Evolutionary conservation across 139 green algal species (phyloP), one percentile per base, ranked within the genome.

Genomic region (Tetratostichococcus sp.): DNA sequence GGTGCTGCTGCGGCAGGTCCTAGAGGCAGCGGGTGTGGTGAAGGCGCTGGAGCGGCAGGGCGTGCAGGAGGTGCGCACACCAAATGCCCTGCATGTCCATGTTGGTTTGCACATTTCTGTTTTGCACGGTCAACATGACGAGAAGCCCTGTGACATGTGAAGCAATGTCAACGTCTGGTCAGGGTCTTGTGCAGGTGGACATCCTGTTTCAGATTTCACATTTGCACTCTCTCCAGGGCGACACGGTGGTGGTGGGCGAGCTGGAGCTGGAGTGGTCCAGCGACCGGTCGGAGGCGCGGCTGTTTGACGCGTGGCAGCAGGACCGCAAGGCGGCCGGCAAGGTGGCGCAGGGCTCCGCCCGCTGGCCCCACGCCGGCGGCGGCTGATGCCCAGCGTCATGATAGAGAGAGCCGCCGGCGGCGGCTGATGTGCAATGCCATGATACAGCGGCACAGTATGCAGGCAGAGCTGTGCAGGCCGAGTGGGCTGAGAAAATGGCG

Each of bases 241-340:
- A 97, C 76, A 92, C 86, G 1, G 92, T 97, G 16, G 78, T 90
- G 14, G 85, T 97, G 23, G 90, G 90, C 3, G 80, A 88, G 21
- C 79, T 75, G 21, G 65, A 83, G 80, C 93, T 96, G 78, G 66
- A 84, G 17, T 95, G 90, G 84, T 78, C 57, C 25, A 78, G 89
- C 21, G 89, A 95, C 59, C 70, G 76, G 62, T 80, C 73, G n/a
- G 85, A 94, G 73, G 75, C 68, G 0, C 82, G 80, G 3, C 75
- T 92, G 77, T 97, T 94, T 74, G 86, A 84, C 1, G 75, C 77
- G 35, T 97, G 91, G 91, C 16, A 79, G 58, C 71, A 78, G 23
- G 89, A 92, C 57, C 87, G 91, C 73, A 80, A 81, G 68, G 80
- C 80, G 25, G 83, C 88, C 25, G 91, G 91, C 14, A 77, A 79